A percentile compares a stretch with the other conserved stretches of the same genome.
These are phyloP conservation scores for Myxozyma neotropica DNA, from an alignment of 805 yeast genomes.

Conservation along the genomic window DNA sequence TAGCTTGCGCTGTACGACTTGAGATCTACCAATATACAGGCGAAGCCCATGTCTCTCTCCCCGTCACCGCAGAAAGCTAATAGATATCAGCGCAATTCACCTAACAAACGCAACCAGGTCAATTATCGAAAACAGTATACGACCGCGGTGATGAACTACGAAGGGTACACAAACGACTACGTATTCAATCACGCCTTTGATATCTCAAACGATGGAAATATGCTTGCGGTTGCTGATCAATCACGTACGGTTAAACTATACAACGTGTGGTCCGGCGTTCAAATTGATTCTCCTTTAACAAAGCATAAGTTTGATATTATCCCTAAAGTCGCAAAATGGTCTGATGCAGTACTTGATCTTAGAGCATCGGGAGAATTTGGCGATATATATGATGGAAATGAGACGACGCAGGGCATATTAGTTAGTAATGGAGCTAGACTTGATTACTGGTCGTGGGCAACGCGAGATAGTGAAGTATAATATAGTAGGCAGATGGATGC, in stretches of 20 bases:
- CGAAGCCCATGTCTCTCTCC: neutral
- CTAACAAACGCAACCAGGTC: constrained; percentile 6
- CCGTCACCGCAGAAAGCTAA: constrained; percentile 1
- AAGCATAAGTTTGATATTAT: constrained; percentile 15
- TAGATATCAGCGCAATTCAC: neutral
- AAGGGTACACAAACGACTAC: constrained; percentile 26
- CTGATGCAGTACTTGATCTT: constrained; percentile 5
- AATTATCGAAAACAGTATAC: constrained; percentile 6
- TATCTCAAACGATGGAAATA: constrained; percentile 19
- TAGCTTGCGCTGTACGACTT: constrained; percentile 29
- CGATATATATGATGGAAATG: neutral
- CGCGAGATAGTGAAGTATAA: neutral
- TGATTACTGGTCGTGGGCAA: constrained; percentile 28
- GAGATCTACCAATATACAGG: constrained; percentile 16
- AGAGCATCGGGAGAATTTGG: neutral
- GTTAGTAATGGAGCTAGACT: constrained; percentile 27
- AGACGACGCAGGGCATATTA: constrained; percentile 21
- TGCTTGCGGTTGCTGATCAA: constrained; percentile 29
- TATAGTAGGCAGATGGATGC: neutral
- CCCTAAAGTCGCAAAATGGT: constrained; percentile 28
- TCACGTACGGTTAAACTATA: constrained; percentile 20
- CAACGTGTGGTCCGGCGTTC: constrained; percentile 25
- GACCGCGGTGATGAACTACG: constrained; percentile 20
- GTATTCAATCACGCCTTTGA: constrained; percentile 30
- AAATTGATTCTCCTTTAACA: constrained; percentile 17